Percentiles rank a stretch among this genome's conserved stretches.
These are phyloP conservation scores for Brassica cretica DNA, from an alignment of 345 rosid genomes.

Conservation along the genomic window DNA sequence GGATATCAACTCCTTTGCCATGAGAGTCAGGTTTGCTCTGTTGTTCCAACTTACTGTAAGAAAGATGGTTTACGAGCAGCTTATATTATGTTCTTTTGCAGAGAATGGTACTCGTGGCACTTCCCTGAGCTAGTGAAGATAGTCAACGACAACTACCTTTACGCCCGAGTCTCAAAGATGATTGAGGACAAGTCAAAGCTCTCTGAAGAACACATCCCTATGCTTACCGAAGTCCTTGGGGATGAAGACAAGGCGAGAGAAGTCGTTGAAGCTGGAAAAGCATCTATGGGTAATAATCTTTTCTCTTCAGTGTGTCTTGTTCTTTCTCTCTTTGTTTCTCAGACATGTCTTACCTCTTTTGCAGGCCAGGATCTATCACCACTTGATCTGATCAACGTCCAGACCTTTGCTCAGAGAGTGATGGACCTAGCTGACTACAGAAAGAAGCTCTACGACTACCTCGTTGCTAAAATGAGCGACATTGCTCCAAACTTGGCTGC, in stretches of 20 bases:
- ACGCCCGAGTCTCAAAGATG: slow-evolving; percentile 66
- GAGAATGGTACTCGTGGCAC: slow-evolving; percentile 99
- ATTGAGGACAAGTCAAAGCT: slow-evolving; percentile 74
- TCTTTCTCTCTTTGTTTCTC: not conserved
- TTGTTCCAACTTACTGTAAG: not conserved
- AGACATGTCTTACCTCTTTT: slow-evolving; percentile 10
- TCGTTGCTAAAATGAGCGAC: slow-evolving; percentile 83
- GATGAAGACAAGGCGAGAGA: slow-evolving; percentile 95
- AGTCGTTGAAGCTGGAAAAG: slow-evolving; percentile 89
- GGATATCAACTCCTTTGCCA: slow-evolving; percentile 81
- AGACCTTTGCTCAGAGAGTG: slow-evolving; percentile 78
- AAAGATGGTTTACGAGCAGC: not conserved
- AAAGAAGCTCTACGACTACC: slow-evolving; percentile 83
- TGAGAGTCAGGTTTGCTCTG: slow-evolving; percentile 84
- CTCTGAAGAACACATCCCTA: slow-evolving; percentile 58
- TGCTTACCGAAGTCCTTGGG: slow-evolving; percentile 66
- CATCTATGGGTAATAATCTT: slow-evolving; percentile 75
- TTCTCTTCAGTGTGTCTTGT: not conserved
- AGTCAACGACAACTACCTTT: slow-evolving; percentile 88
- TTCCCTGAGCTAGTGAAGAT: slow-evolving; percentile 93
- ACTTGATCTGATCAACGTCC: slow-evolving; percentile 82
- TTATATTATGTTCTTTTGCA: slow-evolving; percentile 37
- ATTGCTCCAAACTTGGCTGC: slow-evolving; percentile 96
- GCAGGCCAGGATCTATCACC: slow-evolving; percentile 87
- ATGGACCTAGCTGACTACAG: slow-evolving; percentile 85